Evolutionary conservation across 257 asterid genomes (phyloP).

Genomic region (Coffea canephora): DNA sequence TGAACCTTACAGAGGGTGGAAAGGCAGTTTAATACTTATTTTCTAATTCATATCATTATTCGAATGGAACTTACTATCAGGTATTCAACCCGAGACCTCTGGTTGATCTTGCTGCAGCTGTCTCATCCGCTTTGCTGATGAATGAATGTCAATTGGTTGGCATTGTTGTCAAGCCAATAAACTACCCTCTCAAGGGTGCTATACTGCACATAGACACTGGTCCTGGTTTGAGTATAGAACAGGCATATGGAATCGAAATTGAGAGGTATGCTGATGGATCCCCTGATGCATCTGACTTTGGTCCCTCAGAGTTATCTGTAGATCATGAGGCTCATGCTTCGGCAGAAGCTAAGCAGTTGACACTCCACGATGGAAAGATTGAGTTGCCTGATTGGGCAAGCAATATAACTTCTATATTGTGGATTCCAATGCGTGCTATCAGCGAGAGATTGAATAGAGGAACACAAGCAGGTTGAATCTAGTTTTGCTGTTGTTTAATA

Average conservation of each 20-base stretch:
- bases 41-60: neutral
- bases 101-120: conserved; percentile 94
- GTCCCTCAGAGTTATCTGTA: conserved; percentile 22
- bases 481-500: neutral
- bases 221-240: conserved; percentile 91
- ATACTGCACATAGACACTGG: conserved; percentile 85
- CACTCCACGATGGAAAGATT: conserved; percentile 63
- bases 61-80: conserved; percentile 32
- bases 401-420: conserved; percentile 67
- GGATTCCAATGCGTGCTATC: conserved; percentile 82
- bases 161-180: conserved; percentile 74
- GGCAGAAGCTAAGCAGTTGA: conserved; percentile 51
- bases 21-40: neutral
- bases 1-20: neutral
- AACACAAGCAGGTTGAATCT: conserved; percentile 71
- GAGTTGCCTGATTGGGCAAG: conserved; percentile 88
- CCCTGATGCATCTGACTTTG: conserved; percentile 27
- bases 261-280: conserved; percentile 53
- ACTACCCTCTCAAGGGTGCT: conserved; percentile 84
- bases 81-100: conserved; percentile 89
- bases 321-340: conserved; percentile 31
- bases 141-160: conserved; percentile 97
- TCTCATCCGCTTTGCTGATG: conserved; percentile 92
- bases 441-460: conserved; percentile 80
- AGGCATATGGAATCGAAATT: conserved; percentile 65